Conservation (phyloP, 2,329 filamentous ascomycete genomes). For the Aspergillus pseudonomiae region DNA sequence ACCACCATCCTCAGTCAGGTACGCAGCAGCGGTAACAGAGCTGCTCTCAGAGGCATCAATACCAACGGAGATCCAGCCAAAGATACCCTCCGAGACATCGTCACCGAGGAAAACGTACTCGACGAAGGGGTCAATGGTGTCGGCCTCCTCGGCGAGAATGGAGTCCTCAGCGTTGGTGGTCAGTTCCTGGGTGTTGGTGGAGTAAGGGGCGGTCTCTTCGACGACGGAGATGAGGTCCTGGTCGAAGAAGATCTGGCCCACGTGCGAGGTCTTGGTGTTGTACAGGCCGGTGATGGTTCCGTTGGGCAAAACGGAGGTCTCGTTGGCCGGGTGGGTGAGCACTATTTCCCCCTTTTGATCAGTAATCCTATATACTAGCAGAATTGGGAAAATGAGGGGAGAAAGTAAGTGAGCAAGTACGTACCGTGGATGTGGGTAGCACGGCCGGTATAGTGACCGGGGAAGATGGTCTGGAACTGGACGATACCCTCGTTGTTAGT, state of each 20-base stretch:
- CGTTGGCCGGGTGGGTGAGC: conserved; percentile 35
- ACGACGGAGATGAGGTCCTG: conserved; percentile 59
- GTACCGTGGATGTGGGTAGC: conserved; percentile 40
- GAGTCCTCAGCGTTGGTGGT: conserved; percentile 57
- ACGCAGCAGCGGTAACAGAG: conserved; percentile 32
- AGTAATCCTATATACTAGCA: too few relatives aligned
- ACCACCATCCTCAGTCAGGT: conserved; percentile 39
- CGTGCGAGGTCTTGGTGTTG: conserved; percentile 54
- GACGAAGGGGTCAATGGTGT: conserved; percentile 60
- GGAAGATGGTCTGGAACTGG: conserved; percentile 48
- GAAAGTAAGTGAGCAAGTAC: not conserved
- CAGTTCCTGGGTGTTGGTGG: conserved; percentile 49
- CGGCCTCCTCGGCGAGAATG: conserved; percentile 54
- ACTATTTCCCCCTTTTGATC: too few relatives aligned
- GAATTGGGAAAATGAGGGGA: too few relatives aligned
- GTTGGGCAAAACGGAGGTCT: conserved; percentile 46
- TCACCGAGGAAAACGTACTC: conserved; percentile 62
- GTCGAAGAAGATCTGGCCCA: conserved; percentile 68
- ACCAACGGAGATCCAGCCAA: conserved; percentile 59
- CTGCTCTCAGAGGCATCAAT: conserved; percentile 47
- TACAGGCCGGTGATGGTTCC: conserved; percentile 55
- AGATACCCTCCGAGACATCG: conserved; percentile 52
- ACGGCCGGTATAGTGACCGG: conserved; percentile 50
- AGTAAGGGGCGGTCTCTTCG: conserved; percentile 53
- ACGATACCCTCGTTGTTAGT: conserved; percentile 47